These are phyloP conservation scores for Pseudomonodictys pantanalensis DNA, from an alignment of 495 filamentous ascomycete species.

Conservation along the genomic window DNA sequence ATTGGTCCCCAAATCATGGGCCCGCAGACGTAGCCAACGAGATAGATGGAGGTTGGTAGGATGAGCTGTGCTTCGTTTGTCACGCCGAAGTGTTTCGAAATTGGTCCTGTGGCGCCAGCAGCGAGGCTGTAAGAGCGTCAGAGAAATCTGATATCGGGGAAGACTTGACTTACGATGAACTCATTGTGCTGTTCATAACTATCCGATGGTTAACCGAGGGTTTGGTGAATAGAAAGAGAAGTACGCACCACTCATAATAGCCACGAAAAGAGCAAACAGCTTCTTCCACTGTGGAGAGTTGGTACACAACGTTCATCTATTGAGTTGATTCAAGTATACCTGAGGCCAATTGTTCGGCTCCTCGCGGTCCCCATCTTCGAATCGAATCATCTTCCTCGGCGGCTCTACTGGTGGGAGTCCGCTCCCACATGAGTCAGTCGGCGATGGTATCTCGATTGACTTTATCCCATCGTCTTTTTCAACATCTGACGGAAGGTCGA, in stretches of 20 bases:
- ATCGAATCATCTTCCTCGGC: conserved; percentile 17
- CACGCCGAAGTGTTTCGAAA: conserved; percentile 57
- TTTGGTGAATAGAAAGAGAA: neutral
- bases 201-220: neutral
- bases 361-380: conserved; percentile 33
- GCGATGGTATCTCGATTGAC: conserved; percentile 2
- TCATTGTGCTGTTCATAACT: conserved; percentile 74
- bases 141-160: no score
- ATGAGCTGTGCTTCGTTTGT: conserved; percentile 56
- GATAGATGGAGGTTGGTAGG: conserved; percentile 73
- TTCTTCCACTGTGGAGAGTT: conserved; percentile 58
- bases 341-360: conserved; percentile 39
- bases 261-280: conserved; percentile 50
- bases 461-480: conserved; percentile 3
- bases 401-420: neutral
- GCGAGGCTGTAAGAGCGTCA: no score
- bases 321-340: conserved; percentile 2
- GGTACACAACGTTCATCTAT: neutral
- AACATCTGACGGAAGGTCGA: neutral
- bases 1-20: conserved; percentile 66
- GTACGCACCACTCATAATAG: conserved; percentile 19
- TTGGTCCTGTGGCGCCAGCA: conserved; percentile 58
- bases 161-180: no score
- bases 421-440: conserved; percentile 33
- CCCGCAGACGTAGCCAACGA: conserved; percentile 68